These are phyloP conservation scores for Smallanthus sonchifolius DNA, from an alignment of 129 eudicot species.

Conservation along the genomic window DNA sequence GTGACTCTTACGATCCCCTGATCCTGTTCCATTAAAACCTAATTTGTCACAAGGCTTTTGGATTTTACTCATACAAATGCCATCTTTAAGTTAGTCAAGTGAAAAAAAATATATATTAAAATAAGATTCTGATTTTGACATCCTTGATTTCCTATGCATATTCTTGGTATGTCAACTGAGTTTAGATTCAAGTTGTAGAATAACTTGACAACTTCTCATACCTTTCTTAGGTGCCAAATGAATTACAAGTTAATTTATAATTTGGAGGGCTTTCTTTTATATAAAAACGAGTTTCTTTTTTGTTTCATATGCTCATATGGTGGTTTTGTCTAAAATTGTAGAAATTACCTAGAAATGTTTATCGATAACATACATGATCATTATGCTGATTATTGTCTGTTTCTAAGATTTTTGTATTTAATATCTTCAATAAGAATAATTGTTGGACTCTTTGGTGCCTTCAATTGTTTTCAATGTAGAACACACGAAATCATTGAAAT, in stretches of 20 bases:
- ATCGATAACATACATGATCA: constrained; percentile 31
- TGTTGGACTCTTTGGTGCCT: constrained; percentile 10
- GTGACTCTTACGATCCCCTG: too few species aligned
- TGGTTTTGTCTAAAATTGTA: constrained; percentile 24
- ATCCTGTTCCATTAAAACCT: too few species aligned
- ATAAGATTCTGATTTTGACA: too few species aligned
- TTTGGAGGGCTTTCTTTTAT: constrained; percentile 26
- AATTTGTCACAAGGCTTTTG: too few species aligned
- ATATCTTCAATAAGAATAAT: constrained; percentile 12
- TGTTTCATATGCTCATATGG: constrained; percentile 21
- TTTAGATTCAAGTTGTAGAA: too few species aligned
- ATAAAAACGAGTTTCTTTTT: constrained; percentile 13
- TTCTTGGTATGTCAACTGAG: too few species aligned
- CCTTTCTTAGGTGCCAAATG: too few species aligned
- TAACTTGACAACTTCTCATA: too few species aligned
- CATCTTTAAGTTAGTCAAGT: too few species aligned
- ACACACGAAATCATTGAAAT: constrained; percentile 25
- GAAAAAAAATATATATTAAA: too few species aligned
- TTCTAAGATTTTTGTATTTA: constrained; percentile 11
- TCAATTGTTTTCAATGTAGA: constrained; percentile 16
- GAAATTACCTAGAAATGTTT: constrained; percentile 25
- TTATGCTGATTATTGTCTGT: constrained; percentile 38
- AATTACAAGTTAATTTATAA: constrained; percentile 92
- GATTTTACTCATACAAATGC: too few species aligned
- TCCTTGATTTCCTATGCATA: too few species aligned